Evolutionary conservation across 1,284 basidiomycete genomes (phyloP).

Genomic region (Fomitiporia mediterranea): DNA sequence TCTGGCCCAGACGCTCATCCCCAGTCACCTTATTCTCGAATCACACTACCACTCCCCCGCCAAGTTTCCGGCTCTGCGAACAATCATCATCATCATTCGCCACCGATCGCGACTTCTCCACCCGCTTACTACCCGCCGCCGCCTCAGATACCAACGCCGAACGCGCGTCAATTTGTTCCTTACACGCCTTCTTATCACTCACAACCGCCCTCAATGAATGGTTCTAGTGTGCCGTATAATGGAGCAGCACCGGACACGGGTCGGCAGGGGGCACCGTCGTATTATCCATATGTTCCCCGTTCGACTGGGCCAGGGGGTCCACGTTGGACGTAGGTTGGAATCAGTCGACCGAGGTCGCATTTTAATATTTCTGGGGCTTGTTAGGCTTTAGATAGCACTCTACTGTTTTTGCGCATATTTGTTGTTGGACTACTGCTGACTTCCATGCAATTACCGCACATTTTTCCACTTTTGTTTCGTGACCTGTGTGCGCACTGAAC

Average conservation of each 20-base stretch:
- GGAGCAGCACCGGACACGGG: neutral
- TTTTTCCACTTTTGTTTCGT: neutral
- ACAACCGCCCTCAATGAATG: neutral
- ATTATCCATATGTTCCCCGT: slow-evolving; percentile 11
- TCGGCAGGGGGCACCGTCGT: neutral
- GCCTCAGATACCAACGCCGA: neutral
- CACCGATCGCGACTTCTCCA: slow-evolving; percentile 1
- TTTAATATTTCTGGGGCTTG: neutral
- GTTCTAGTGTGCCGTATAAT: neutral
- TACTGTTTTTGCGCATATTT: slow-evolving; percentile 3
- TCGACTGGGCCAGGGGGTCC: slow-evolving; percentile 11
- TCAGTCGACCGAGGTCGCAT: neutral
- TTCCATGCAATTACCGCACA: neutral
- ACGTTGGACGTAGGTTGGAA: slow-evolving; percentile 11
- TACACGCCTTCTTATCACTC: neutral
- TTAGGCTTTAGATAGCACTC: neutral
- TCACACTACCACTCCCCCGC: slow-evolving; percentile 1
- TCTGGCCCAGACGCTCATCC: neutral
- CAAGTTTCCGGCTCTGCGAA: slow-evolving; percentile 2
- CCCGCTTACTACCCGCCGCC: neutral
- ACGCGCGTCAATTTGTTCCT: slow-evolving; percentile 1
- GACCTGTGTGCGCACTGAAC: neutral
- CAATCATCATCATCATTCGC: slow-evolving; percentile 4
- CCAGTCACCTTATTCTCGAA: neutral
- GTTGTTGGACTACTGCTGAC: too few species aligned